A percentile compares a stretch with the other conserved stretches of the same genome.
Evolutionary conservation across 768 basidiomycete species (phyloP).

Genomic region (Amanita muscaria): DNA sequence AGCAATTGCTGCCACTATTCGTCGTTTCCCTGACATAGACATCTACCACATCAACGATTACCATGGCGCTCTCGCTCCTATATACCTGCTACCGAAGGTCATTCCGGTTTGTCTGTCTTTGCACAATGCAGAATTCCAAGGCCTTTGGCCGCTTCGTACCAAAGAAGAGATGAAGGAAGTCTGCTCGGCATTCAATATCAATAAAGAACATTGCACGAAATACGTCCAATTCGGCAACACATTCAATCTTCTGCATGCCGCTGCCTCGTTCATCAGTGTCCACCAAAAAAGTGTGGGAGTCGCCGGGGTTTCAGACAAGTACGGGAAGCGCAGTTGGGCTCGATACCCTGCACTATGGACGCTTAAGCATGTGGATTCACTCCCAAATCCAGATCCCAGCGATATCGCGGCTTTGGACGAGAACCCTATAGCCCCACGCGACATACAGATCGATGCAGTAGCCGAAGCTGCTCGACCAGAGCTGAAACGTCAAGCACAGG

Average conservation of each 20-base stretch:
- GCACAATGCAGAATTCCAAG: slow-evolving; percentile 97
- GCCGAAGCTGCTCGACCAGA: slow-evolving; percentile 91
- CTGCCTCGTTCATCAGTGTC: slow-evolving; percentile 82
- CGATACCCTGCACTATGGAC: slow-evolving; percentile 96
- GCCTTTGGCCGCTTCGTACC: slow-evolving; percentile 91
- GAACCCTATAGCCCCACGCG: slow-evolving; percentile 57
- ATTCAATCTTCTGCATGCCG: slow-evolving; percentile 91
- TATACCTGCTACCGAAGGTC: slow-evolving; percentile 88
- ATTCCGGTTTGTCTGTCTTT: slow-evolving; percentile 85
- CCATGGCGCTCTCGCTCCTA: slow-evolving; percentile 84
- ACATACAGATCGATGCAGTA: slow-evolving; percentile 67
- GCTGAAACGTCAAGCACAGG: slow-evolving; percentile 84
- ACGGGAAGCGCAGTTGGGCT: slow-evolving; percentile 95
- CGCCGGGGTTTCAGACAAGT: slow-evolving; percentile 96
- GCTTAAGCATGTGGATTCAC: slow-evolving; percentile 87
- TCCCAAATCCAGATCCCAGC: slow-evolving; percentile 91
- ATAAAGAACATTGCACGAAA: slow-evolving; percentile 92
- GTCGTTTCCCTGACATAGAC: slow-evolving; percentile 79
- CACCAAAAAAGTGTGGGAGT: slow-evolving; percentile 93
- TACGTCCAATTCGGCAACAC: slow-evolving; percentile 98
- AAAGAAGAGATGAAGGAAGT: slow-evolving; percentile 99
- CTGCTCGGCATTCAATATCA: slow-evolving; percentile 95
- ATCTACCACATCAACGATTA: slow-evolving; percentile 96
- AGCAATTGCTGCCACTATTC: slow-evolving; percentile 87
- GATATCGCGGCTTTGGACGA: slow-evolving; percentile 92